A percentile compares a stretch with the other conserved stretches of the same genome.
Evolutionary conservation across 2,329 filamentous ascomycete species (phyloP).

Genomic region (Penicillium sp.): DNA sequence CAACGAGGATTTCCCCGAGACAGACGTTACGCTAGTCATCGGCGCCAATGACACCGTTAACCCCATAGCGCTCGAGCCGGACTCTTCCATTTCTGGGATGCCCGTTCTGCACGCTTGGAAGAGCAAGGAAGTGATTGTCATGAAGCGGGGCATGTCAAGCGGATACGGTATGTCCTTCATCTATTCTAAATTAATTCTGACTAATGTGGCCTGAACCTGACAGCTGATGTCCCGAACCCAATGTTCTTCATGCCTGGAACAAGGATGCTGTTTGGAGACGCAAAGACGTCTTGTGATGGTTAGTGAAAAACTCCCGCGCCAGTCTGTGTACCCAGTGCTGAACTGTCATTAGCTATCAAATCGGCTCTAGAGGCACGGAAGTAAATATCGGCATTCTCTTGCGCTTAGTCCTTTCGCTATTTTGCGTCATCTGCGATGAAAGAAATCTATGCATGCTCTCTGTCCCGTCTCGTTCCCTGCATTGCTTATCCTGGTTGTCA

Average conservation of each 20-base stretch:
- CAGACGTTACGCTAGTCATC: slow-evolving; percentile 83
- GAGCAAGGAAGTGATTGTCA: slow-evolving; percentile 87
- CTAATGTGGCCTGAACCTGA: not conserved
- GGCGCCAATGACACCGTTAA: slow-evolving; percentile 93
- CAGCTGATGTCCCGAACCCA: slow-evolving; percentile 84
- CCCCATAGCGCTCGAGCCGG: slow-evolving; percentile 79
- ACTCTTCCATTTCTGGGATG: slow-evolving; percentile 86
- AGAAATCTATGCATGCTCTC: not conserved
- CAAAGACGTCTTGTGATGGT: slow-evolving; percentile 79
- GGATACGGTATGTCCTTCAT: slow-evolving; percentile 66
- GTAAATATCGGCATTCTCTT: slow-evolving; percentile 12
- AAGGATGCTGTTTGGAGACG: slow-evolving; percentile 90
- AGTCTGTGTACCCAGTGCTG: not conserved
- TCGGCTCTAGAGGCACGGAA: slow-evolving; percentile 34
- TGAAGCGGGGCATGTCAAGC: slow-evolving; percentile 88
- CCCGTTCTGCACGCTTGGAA: slow-evolving; percentile 91
- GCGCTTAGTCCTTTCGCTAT: not conserved
- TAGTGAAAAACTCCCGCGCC: slow-evolving; percentile 27
- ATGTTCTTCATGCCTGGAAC: slow-evolving; percentile 92
- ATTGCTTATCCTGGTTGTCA: not conserved
- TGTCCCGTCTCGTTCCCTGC: not conserved
- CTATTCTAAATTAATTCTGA: not conserved
- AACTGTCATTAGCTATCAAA: slow-evolving; percentile 41
- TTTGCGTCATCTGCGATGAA: not conserved
- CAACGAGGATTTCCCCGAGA: slow-evolving; percentile 85